Percentiles rank a stretch among this genome's conserved stretches.
phyloP scores from a whole-genome alignment of 1,139 yeast species.

The Debaryomyces fabryi region DNA sequence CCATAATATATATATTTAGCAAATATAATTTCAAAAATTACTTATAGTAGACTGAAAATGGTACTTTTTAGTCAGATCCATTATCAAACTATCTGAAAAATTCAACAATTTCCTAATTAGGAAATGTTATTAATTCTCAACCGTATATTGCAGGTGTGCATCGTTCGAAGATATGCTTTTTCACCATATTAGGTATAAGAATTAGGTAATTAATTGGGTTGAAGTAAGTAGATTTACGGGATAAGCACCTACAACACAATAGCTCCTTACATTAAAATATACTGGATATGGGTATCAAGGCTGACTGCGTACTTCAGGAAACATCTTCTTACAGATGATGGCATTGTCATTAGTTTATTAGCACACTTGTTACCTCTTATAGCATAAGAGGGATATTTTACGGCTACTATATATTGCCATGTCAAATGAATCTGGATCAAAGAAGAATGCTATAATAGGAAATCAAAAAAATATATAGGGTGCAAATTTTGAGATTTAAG shows the following conservation, averaged over 20 bases:
- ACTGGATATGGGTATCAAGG: background rate
- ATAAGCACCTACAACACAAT: background rate
- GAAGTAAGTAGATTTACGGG: background rate
- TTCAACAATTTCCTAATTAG: conserved; percentile 16
- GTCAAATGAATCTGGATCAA: background rate
- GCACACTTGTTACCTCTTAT: background rate
- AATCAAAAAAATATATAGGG: background rate
- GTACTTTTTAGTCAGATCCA: background rate
- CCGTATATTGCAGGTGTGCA: background rate
- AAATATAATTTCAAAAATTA: conserved; percentile 4
- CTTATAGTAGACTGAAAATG: conserved; percentile 1
- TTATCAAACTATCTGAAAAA: conserved; percentile 4
- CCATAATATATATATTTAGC: conserved; percentile 4
- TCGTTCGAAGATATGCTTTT: background rate
- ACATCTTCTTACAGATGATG: background rate
- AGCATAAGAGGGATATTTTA: background rate
- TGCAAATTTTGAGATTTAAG: background rate
- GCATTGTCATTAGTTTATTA: background rate
- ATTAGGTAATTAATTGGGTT: background rate
- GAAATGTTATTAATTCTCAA: conserved; percentile 15
- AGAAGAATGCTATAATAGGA: background rate
- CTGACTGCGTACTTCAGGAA: background rate
- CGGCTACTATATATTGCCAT: background rate
- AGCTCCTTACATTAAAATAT: background rate
- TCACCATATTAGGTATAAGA: conserved; percentile 12